phyloP scores from a whole-genome alignment of 805 yeast species.

The Zygosaccharomyces pseudorouxii region DNA sequence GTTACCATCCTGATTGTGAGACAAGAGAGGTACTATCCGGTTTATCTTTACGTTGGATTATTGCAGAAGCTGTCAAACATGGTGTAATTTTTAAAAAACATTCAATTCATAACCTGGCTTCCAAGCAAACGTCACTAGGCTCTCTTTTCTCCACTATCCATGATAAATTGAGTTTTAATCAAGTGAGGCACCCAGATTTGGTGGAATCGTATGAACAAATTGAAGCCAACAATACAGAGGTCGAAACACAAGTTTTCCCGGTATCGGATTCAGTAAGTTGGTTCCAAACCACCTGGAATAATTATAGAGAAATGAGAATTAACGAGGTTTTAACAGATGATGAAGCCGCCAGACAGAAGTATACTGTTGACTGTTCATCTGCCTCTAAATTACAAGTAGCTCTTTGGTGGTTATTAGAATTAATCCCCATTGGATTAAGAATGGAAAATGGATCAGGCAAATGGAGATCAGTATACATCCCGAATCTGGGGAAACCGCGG shows the following conservation, averaged over 20 bases:
- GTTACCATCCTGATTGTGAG: slow-evolving; percentile 51
- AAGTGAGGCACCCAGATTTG: slow-evolving; percentile 5
- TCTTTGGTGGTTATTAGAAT: slow-evolving; percentile 60
- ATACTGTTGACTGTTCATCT: slow-evolving; percentile 7
- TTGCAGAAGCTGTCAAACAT: slow-evolving; percentile 47
- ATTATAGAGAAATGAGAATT: slow-evolving; percentile 25
- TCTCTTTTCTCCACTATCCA: slow-evolving; percentile 49
- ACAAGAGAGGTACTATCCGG: slow-evolving; percentile 39
- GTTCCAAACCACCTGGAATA: slow-evolving; percentile 2
- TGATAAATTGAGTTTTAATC: slow-evolving; percentile 41
- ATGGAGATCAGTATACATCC: slow-evolving; percentile 48
- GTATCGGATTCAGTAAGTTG: neutral
- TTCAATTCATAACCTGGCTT: slow-evolving; percentile 40
- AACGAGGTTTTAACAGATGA: slow-evolving; percentile 5
- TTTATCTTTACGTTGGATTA: slow-evolving; percentile 57
- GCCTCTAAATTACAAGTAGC: slow-evolving; percentile 17
- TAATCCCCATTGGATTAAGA: slow-evolving; percentile 54
- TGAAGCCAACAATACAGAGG: neutral
- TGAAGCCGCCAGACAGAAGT: slow-evolving; percentile 8
- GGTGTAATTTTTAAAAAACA: slow-evolving; percentile 47
- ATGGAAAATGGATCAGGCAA: slow-evolving; percentile 44
- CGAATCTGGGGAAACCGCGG: slow-evolving; percentile 54
- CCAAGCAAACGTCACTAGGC: slow-evolving; percentile 37
- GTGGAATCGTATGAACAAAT: neutral
- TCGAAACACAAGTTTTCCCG: neutral